Base-by-base conservation (phyloP, 2,329 filamentous ascomycete species). In the Hypocreales sp. region DNA sequence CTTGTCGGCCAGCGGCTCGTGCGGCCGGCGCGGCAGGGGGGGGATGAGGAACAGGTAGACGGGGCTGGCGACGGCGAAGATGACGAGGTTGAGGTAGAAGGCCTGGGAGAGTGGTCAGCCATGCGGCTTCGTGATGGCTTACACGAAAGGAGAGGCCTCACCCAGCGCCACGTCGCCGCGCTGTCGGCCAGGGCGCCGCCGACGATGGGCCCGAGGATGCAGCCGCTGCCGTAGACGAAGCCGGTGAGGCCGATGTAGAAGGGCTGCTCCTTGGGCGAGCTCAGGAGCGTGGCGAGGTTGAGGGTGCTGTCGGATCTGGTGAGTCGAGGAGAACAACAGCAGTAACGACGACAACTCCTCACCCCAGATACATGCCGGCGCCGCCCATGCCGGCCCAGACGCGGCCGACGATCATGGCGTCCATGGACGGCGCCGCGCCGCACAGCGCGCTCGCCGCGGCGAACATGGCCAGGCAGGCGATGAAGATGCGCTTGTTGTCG, bases 31-130 rank as follows among this genome's bases (percentile, higher is more conserved):
- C 35, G 32, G 11, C 12, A 41, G 24, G n/a, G 19, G 20, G 3
- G 45, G 47, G 4, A 51, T 16, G 5, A 42, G 14, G n/a, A 43
- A 41, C 22, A 50, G 3, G 30, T 41, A 51, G 2, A 32, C 35
- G 2, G 46, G 44, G 4, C 44, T 32, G 5, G 40, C 38, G 17
- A 52, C 40, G 20, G 37, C 55, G 4, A 46, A 64, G 5, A 58
- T 19, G 18, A 22, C 17, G 8, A 72, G 49, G 36, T 72, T 73
- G 47, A 73, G 61, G 37, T 74, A 74, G 31, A 64, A 64, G 1
- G 22, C 30, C n/a, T n/a, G n/a, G n/a, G n/a, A n/a, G n/a, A n/a
- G n/a, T n/a, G n/a, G n/a, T n/a, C n/a, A n/a, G n/a, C n/a, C n/a
- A n/a, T n/a, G n/a, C n/a, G n/a, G n/a, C n/a, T n/a, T n/a, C n/a